Evolutionary conservation across 495 filamentous ascomycete species (phyloP).

Genomic region (Penicillium waksmanii): DNA sequence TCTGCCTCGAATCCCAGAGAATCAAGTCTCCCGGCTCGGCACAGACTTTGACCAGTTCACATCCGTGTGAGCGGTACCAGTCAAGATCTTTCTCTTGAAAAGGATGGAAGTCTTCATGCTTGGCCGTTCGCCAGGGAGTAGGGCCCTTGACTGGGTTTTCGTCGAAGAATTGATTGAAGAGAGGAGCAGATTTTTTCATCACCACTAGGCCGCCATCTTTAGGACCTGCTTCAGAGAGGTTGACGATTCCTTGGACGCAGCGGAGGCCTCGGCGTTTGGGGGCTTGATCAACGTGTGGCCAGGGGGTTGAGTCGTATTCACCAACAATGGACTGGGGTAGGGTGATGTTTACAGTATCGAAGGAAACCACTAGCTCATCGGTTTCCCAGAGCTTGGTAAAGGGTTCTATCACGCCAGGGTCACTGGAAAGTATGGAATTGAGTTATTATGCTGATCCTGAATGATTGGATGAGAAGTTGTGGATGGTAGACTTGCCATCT

Average conservation of each 20-base stretch:
- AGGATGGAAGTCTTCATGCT: slow-evolving; percentile 1
- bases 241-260: slow-evolving; percentile 43
- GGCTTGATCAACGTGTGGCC: slow-evolving; percentile 36
- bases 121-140: background rate
- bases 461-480: background rate
- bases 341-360: slow-evolving; percentile 29
- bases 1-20: slow-evolving; percentile 37
- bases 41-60: slow-evolving; percentile 28
- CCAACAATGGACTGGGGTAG: slow-evolving; percentile 14
- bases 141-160: background rate
- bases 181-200: background rate
- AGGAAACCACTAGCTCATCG: slow-evolving; percentile 35
- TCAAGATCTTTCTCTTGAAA: slow-evolving; percentile 2
- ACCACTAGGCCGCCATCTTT: slow-evolving; percentile 31
- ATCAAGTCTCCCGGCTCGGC: slow-evolving; percentile 40
- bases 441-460: background rate
- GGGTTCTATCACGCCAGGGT: slow-evolving; percentile 9
- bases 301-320: slow-evolving; percentile 26
- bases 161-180: slow-evolving; percentile 9
- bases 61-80: slow-evolving; percentile 14
- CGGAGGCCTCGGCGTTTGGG: slow-evolving; percentile 29
- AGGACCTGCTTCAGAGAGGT: slow-evolving; percentile 25
- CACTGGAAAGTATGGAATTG: background rate
- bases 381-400: slow-evolving; percentile 35
- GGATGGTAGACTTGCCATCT: background rate